Conservation (phyloP, 169 alveolate species). For the Cryptosporidium ubiquitum region DNA sequence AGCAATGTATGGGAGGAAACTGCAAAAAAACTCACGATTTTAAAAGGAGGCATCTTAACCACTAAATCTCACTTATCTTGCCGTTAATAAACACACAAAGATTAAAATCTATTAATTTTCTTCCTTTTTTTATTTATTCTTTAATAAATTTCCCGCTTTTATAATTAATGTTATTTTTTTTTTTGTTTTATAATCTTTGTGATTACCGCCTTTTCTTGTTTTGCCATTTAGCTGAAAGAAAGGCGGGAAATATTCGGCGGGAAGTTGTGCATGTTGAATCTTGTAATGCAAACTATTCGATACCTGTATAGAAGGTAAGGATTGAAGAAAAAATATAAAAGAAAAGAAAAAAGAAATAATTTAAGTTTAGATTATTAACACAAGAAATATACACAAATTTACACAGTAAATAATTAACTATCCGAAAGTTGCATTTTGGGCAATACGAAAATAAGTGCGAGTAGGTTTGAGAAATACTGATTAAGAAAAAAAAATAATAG, state of each 20-base stretch:
- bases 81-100: not conserved
- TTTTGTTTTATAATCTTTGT: not conserved
- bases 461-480: not conserved
- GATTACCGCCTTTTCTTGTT: not conserved
- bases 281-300: slow-evolving; percentile 11
- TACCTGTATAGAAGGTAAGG: slow-evolving; percentile 4
- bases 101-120: not conserved
- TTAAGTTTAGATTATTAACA: not conserved
- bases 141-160: not conserved
- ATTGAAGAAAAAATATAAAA: not conserved
- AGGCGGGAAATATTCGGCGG: slow-evolving; percentile 15
- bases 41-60: not conserved
- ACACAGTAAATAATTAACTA: not conserved
- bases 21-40: not conserved
- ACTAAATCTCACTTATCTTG: not conserved
- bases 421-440: not conserved
- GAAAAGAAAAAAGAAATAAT: not conserved
- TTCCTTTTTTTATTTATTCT: not conserved
- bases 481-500: not conserved
- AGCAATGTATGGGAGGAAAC: not conserved
- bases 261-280: slow-evolving; percentile 29
- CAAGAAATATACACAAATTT: not conserved
- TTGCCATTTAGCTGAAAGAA: not conserved
- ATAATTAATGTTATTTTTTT: not conserved
- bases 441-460: not conserved